Conservation (phyloP, 805 yeast genomes). For the Sugiyamaella smithiae region DNA sequence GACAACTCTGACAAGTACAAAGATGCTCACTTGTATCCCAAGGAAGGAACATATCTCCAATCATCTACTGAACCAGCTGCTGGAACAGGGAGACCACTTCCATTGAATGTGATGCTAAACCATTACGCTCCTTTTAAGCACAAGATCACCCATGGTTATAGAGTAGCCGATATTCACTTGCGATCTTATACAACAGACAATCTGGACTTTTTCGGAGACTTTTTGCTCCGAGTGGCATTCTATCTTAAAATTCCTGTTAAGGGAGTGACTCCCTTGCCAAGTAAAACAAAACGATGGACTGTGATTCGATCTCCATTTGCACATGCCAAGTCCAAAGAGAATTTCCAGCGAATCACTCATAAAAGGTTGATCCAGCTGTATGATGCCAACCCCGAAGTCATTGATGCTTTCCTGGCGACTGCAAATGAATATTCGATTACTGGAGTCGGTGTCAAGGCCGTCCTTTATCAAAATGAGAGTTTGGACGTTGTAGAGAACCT, state of each 20-base stretch:
- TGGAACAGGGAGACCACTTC: conserved; percentile 56
- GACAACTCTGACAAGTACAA: conserved; percentile 17
- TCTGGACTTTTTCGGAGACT: conserved; percentile 74
- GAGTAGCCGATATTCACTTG: conserved; percentile 70
- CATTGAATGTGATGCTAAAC: conserved; percentile 80
- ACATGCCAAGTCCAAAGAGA: conserved; percentile 91
- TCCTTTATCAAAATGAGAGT: conserved; percentile 54
- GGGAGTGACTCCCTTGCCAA: conserved; percentile 65
- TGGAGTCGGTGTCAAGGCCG: conserved; percentile 82
- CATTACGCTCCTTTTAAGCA: conserved; percentile 77
- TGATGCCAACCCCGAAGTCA: conserved; percentile 81
- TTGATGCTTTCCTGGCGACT: conserved; percentile 78
- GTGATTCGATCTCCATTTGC: conserved; percentile 92
- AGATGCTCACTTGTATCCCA: conserved; percentile 22
- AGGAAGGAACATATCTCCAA: conserved; percentile 20
- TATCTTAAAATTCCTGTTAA: conserved; percentile 84
- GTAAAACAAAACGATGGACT: conserved; percentile 84
- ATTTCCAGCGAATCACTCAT: conserved; percentile 84
- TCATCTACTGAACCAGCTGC: conserved; percentile 19
- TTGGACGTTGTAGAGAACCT: conserved; percentile 40
- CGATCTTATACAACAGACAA: conserved; percentile 64
- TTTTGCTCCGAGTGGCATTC: conserved; percentile 85
- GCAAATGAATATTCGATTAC: conserved; percentile 71
- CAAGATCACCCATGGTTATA: conserved; percentile 62
- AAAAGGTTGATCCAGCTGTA: conserved; percentile 69